Evolutionary conservation across 106 monocot genomes (phyloP), one percentile per base, ranked within the genome.

Genomic region (Vanilla planifolia): DNA sequence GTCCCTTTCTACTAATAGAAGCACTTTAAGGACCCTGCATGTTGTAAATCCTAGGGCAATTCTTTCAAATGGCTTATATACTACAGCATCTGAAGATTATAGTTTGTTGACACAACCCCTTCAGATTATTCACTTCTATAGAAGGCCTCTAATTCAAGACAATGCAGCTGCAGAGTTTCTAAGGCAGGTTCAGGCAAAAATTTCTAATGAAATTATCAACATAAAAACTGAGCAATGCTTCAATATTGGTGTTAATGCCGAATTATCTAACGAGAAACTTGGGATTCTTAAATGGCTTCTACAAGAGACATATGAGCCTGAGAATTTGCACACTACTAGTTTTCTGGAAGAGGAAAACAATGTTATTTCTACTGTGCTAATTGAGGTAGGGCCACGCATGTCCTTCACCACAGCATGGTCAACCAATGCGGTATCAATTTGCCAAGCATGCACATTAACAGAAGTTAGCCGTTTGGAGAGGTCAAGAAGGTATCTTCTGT

Each of bases 401-500:
- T 91, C 96, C 16, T 96, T 96, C 28, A 82, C 81, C 3, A 91
- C 96, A 28, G 91, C 91, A 8, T 96, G 86, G 84, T 91, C 91
- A 5, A 71, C 96, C 13, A 96, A 96, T 60, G 91, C 79, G 8
- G 84, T 96, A 2, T 96, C 96, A 8, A 84, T 96, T 44, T 96
- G 91, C 64, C 83, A 71, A 63, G 68, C 96, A 3, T 81, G 87
- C 58, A 64, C 77, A 0, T 65, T 96, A 21, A 74, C 77, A 17
- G 91, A 91, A 56, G 75, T 96, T 28, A 75, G 62, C 28, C 75
- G 96, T 6, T 72, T 96, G 73, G 96, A 96, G 73, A 69, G 87
- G 22, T 96, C 91, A 15, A 80, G 87, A 59, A 66, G 89, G 33
- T 96, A 84, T 73, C 74, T 84, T 26, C 27, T 96, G 51, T 71